Conservation (phyloP, 2,329 filamentous ascomycete species). For the Xylaria sp. region DNA sequence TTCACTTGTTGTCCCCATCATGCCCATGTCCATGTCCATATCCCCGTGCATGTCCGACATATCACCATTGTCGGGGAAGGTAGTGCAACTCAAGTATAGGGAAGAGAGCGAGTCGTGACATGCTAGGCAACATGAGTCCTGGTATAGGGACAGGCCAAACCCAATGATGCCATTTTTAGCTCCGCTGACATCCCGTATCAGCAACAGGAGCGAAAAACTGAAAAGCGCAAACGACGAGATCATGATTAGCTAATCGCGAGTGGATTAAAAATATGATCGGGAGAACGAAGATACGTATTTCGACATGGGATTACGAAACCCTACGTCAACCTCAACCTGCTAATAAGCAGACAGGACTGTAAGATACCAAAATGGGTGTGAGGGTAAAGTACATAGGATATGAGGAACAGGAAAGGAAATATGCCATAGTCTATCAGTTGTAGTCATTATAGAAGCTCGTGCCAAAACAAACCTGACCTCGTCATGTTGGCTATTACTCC, state of each 20-base stretch:
- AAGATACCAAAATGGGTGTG: not conserved
- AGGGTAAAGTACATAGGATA: not conserved
- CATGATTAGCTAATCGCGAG: constrained; percentile 12
- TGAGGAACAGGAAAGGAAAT: not conserved
- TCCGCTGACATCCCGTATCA: constrained; percentile 15
- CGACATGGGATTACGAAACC: not conserved
- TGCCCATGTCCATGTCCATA: constrained; percentile 41
- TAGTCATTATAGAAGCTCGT: not conserved
- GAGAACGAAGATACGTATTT: constrained; percentile 1
- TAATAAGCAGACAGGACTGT: not conserved
- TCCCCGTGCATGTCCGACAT: constrained; percentile 31
- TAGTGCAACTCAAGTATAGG: constrained; percentile 45
- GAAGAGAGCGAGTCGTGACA: constrained; percentile 45
- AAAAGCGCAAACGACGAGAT: constrained; percentile 7
- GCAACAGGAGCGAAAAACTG: not conserved
- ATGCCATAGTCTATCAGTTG: not conserved
- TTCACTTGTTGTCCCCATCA: constrained; percentile 37
- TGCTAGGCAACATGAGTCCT: constrained; percentile 43
- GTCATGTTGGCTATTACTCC: constrained; percentile 8
- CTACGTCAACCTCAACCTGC: not conserved
- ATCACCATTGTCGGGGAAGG: constrained; percentile 30
- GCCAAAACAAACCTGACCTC: not conserved
- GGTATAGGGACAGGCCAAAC: constrained; percentile 45
- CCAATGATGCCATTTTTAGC: constrained; percentile 44
- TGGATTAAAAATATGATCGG: not conserved